These are phyloP conservation scores for Odonthalia washingtoniensis DNA, from an alignment of 31 red algal species.

Conservation along the genomic window DNA sequence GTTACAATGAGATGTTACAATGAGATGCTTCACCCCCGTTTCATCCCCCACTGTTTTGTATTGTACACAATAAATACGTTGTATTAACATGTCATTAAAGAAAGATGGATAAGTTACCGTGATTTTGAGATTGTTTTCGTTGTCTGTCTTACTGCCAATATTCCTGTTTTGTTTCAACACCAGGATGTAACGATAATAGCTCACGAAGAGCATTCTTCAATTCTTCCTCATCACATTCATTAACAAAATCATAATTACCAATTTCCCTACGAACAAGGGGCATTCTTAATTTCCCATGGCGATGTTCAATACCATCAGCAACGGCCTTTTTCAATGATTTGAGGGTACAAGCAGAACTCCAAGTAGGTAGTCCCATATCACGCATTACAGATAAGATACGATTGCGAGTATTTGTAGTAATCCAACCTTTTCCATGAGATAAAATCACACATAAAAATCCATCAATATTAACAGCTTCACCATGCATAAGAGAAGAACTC, in stretches of 20 bases:
- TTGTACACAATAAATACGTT: no score
- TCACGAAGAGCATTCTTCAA: constrained; percentile 46
- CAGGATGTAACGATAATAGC: constrained; percentile 34
- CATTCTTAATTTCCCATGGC: constrained; percentile 85
- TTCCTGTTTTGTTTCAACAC: neutral
- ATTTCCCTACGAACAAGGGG: constrained; percentile 80
- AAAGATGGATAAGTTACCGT: no score
- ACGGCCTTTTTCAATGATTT: constrained; percentile 74
- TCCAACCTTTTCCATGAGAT: constrained; percentile 72
- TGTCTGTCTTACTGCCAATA: neutral
- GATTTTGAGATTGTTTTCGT: neutral
- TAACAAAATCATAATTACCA: constrained; percentile 78
- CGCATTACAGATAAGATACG: constrained; percentile 80
- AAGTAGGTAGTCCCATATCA: constrained; percentile 71
- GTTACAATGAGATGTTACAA: no score
- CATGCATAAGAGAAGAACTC: constrained; percentile 81
- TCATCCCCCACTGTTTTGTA: no score
- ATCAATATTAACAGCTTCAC: constrained; percentile 96
- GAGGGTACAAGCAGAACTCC: constrained; percentile 55
- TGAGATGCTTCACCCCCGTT: no score
- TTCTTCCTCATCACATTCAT: constrained; percentile 72
- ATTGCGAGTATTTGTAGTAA: constrained; percentile 54
- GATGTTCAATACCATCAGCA: constrained; percentile 86
- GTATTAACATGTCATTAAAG: no score
- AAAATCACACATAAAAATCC: constrained; percentile 93